These are phyloP conservation scores for Starmerella kuoi DNA, from an alignment of 805 yeast genomes.

Conservation along the genomic window DNA sequence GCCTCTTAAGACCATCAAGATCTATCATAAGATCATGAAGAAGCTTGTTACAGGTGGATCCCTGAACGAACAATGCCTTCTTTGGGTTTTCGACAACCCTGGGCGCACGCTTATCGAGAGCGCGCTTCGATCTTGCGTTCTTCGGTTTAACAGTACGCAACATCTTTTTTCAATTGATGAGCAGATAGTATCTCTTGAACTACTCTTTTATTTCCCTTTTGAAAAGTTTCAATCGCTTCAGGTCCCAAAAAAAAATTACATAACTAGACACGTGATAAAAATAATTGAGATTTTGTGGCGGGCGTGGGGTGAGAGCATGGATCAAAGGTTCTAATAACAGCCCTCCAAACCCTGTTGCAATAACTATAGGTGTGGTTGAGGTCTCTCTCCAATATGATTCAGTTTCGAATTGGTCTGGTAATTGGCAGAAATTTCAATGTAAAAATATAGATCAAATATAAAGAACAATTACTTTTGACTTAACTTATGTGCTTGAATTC, in stretches of 20 bases:
- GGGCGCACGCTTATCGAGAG: conserved; percentile 76
- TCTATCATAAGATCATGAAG: conserved; percentile 85
- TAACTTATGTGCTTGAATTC: too few relatives aligned
- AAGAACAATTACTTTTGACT: too few relatives aligned
- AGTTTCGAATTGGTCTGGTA: too few relatives aligned
- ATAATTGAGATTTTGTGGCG: too few relatives aligned
- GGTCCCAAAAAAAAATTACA: background rate
- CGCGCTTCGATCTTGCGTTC: conserved; percentile 92
- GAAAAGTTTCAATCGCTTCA: background rate
- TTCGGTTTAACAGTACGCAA: conserved; percentile 61
- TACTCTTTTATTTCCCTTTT: background rate
- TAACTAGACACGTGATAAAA: background rate
- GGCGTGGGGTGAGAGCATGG: too few relatives aligned
- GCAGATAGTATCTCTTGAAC: too few relatives aligned
- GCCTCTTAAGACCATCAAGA: conserved; percentile 80
- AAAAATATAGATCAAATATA: too few relatives aligned
- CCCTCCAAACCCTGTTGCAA: too few relatives aligned
- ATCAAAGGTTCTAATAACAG: too few relatives aligned
- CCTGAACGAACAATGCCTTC: conserved; percentile 83
- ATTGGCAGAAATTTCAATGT: too few relatives aligned
- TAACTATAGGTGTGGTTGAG: too few relatives aligned
- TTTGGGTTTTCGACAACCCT: conserved; percentile 83
- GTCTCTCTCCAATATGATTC: too few relatives aligned
- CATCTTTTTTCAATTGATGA: conserved; percentile 9
- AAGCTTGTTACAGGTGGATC: conserved; percentile 62